Conservation (phyloP, 352 stramenopile genomes). For the Phytophthora vignae region DNA sequence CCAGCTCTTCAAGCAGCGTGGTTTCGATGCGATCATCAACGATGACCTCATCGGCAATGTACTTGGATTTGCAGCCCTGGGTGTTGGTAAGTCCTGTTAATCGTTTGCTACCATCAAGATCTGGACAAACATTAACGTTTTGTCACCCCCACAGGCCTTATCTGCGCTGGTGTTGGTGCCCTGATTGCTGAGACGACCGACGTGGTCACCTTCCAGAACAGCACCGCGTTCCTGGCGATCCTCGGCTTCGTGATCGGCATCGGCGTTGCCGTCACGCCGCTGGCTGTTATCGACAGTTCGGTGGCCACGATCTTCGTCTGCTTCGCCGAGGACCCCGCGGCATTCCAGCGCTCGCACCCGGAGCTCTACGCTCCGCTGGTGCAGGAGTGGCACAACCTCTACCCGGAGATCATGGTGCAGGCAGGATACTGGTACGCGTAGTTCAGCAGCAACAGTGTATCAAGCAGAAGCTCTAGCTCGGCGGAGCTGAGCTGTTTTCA, state of each 20-base stretch:
- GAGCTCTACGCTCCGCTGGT: conserved; percentile 87
- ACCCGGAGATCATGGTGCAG: conserved; percentile 90
- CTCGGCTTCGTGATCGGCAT: conserved; percentile 92
- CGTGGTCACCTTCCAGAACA: conserved; percentile 69
- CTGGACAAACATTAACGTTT: neutral
- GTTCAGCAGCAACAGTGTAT: neutral
- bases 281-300: conserved; percentile 94
- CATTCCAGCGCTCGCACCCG: conserved; percentile 83
- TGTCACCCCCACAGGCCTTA: conserved; percentile 52
- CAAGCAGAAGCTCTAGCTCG: neutral
- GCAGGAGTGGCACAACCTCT: conserved; percentile 89
- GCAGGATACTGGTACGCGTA: conserved; percentile 84
- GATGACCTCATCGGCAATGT: conserved; percentile 95
- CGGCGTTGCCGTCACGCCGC: conserved; percentile 88
- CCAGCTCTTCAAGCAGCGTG: conserved; percentile 92
- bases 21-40: conserved; percentile 97
- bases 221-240: conserved; percentile 75
- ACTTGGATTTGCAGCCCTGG: conserved; percentile 90
- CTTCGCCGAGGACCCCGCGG: conserved; percentile 93
- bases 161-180: conserved; percentile 69
- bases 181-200: conserved; percentile 61
- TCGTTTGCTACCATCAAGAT: neutral
- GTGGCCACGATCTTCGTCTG: conserved; percentile 97
- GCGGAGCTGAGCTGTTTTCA: conserved; percentile 1
- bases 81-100: conserved; percentile 60